Base-by-base conservation (phyloP, 169 alveolate genomes). In the Ichthyophthirius multifiliis region DNA sequence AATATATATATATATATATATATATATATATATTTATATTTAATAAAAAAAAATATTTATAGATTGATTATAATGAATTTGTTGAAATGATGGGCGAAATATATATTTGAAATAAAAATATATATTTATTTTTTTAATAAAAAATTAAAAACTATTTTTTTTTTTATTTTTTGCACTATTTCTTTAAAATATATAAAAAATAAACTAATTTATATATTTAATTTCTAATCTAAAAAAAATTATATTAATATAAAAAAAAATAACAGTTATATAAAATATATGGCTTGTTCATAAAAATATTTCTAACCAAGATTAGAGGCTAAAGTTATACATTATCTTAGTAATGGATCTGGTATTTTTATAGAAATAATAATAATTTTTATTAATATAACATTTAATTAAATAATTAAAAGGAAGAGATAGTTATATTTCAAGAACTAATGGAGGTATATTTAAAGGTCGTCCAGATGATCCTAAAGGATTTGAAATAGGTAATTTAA, bases 31-130 rank as follows among this genome's bases (percentile, higher is more conserved):
- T 35, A 4, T 41, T 16, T 5, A 18, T 3, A 67, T 31, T 75
- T 76, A 44, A 64, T 44, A 63, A 77, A 73, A 18, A 76, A 65
- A 65, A 75, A 46, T 65, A 64, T 47, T 67, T 39, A 62, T 44
- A 75, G 80, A 80, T 75, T 67, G 77, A 67, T 39, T 67, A 67
- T 39, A 31, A 67, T n/a, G 77, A 67, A 67, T 67, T 67, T 41
- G 30, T 41, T 0, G 46, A 37, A 34, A 67, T 67, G 77, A 67
- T 67, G 77, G 62, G n/a, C n/a, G n/a, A n/a, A n/a, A n/a, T n/a
- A n/a, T n/a, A n/a, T n/a, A n/a, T n/a, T n/a, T n/a, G n/a, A n/a
- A n/a, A n/a, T n/a, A n/a, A n/a, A n/a, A n/a, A n/a, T n/a, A n/a
- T n/a, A n/a, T n/a, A n/a, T n/a, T n/a, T n/a, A n/a, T n/a, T n/a